phyloP scores from a whole-genome alignment of 768 basidiomycete species.

The Suillus sp. region DNA sequence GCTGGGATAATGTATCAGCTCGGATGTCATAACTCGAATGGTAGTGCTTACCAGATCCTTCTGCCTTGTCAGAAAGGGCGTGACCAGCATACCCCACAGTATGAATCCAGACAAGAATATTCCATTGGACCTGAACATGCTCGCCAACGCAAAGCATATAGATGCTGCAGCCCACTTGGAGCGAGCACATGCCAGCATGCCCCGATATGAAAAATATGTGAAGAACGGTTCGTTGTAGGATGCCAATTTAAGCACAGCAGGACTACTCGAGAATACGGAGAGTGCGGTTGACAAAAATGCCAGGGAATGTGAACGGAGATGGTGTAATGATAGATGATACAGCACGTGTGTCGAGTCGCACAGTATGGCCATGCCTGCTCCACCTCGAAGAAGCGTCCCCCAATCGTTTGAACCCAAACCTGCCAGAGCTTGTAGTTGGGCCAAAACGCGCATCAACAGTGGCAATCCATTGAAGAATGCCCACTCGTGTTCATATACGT shows the following conservation, averaged over 20 bases:
- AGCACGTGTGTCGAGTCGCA: constrained; percentile 49
- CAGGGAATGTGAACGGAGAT: constrained; percentile 55
- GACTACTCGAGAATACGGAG: constrained; percentile 81
- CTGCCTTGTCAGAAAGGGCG: constrained; percentile 47
- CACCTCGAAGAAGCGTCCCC: constrained; percentile 38
- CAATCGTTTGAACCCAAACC: constrained; percentile 13
- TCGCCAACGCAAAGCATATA: constrained; percentile 62
- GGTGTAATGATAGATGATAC: constrained; percentile 59
- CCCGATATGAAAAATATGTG: constrained; percentile 73
- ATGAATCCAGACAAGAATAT: constrained; percentile 77
- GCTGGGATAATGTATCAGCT: constrained; percentile 28
- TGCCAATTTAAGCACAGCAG: constrained; percentile 67
- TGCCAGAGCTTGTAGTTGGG: constrained; percentile 15
- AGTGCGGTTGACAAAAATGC: constrained; percentile 65
- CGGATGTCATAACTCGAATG: background rate
- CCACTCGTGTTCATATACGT: constrained; percentile 77
- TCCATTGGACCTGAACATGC: constrained; percentile 76
- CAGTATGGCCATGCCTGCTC: constrained; percentile 40
- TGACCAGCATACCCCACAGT: constrained; percentile 67
- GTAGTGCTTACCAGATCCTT: constrained; percentile 31
- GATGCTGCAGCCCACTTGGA: constrained; percentile 57
- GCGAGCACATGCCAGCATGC: constrained; percentile 35
- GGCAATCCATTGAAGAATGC: constrained; percentile 83
- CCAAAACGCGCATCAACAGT: constrained; percentile 48
- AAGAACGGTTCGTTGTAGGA: constrained; percentile 88